A percentile compares a stretch with the other conserved stretches of the same genome.
phyloP scores from a whole-genome alignment of 768 basidiomycete genomes.

The Trametes villosa region DNA sequence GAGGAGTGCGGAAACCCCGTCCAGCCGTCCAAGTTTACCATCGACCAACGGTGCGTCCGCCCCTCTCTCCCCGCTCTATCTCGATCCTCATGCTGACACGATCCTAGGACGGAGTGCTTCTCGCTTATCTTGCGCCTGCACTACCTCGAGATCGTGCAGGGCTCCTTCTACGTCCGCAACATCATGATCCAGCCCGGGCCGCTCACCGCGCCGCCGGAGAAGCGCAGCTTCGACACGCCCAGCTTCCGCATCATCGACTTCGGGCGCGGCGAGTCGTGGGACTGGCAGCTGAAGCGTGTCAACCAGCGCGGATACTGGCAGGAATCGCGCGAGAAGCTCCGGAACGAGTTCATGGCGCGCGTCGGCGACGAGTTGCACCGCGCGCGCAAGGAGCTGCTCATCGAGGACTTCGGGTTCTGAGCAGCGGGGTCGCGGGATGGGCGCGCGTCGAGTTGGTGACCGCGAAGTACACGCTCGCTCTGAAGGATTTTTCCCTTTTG shows the following conservation, averaged over 20 bases:
- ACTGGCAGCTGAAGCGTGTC: background rate
- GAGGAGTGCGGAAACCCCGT: conserved; percentile 52
- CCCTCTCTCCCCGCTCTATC: background rate
- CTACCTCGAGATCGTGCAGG: conserved; percentile 40
- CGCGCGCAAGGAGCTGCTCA: conserved; percentile 7
- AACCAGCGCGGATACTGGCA: background rate
- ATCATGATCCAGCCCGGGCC: conserved; percentile 50
- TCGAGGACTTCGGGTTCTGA: conserved; percentile 13
- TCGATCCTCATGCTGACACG: background rate
- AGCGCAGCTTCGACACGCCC: conserved; percentile 35
- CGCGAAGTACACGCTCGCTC: no score
- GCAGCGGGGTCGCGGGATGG: no score
- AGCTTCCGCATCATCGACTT: conserved; percentile 57
- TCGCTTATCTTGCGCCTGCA: conserved; percentile 48
- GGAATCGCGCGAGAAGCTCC: background rate
- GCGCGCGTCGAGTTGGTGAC: no score
- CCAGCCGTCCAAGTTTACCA: conserved; percentile 26
- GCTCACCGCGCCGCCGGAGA: conserved; percentile 35
- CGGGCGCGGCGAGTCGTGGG: conserved; percentile 38
- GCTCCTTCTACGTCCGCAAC: conserved; percentile 48
- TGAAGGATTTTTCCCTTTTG: background rate
- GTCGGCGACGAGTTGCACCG: conserved; percentile 8
- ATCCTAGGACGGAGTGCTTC: conserved; percentile 30
- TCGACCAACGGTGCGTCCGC: conserved; percentile 25
- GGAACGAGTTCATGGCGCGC: background rate